phyloP scores from a whole-genome alignment of 352 stramenopile genomes.

The Pythium brassicae region DNA sequence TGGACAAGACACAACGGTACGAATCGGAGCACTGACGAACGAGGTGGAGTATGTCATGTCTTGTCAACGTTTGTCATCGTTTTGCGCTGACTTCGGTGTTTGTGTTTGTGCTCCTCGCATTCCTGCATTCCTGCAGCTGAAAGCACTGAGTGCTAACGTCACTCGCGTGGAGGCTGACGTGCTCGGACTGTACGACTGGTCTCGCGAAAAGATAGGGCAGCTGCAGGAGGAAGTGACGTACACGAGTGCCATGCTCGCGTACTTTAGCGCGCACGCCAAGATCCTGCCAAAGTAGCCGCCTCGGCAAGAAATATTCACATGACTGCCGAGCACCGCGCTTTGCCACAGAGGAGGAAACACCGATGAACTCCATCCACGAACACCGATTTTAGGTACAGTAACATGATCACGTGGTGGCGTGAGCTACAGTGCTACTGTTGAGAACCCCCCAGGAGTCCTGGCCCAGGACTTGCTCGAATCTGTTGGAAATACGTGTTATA shows the following conservation, averaged over 20 bases:
- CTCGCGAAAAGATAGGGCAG: constrained; percentile 23
- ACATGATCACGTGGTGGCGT: too few relatives aligned
- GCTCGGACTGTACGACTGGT: constrained; percentile 62
- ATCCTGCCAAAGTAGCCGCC: constrained; percentile 20
- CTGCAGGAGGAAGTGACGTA: constrained; percentile 24
- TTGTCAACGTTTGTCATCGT: neutral
- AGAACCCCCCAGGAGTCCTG: too few relatives aligned
- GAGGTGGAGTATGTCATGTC: too few relatives aligned
- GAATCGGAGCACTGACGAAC: too few relatives aligned
- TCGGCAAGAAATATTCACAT: too few relatives aligned
- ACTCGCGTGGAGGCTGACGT: constrained; percentile 32
- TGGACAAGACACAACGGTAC: constrained; percentile 14
- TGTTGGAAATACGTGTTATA: too few relatives aligned
- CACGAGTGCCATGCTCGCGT: constrained; percentile 19
- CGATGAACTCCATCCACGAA: too few relatives aligned
- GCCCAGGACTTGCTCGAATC: too few relatives aligned
- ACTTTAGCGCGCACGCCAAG: constrained; percentile 28
- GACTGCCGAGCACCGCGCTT: too few relatives aligned
- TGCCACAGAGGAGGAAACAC: too few relatives aligned
- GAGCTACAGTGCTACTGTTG: too few relatives aligned
- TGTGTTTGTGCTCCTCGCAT: neutral
- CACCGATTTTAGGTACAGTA: too few relatives aligned
- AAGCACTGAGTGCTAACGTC: constrained; percentile 25
- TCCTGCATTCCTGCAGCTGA: constrained; percentile 25
- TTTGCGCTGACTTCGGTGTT: neutral